These are phyloP conservation scores for Euphorbia lathyris DNA, from an alignment of 345 rosid genomes.

Conservation along the genomic window DNA sequence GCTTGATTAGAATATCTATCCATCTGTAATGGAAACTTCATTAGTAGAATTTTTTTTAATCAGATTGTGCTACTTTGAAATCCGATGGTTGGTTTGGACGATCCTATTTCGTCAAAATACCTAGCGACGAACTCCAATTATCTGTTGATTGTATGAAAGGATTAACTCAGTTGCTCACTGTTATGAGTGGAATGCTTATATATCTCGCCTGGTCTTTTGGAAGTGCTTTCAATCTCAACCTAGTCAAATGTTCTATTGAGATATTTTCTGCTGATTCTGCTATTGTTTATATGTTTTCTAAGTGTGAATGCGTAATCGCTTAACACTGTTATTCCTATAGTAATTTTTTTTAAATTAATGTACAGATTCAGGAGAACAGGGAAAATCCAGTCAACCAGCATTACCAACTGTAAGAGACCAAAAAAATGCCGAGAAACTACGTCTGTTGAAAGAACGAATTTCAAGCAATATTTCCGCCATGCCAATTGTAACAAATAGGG, in stretches of 20 bases:
- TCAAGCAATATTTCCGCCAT: conserved; percentile 40
- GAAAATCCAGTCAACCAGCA: conserved; percentile 20
- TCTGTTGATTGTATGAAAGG: neutral
- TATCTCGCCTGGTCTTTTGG: neutral
- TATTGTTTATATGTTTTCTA: neutral
- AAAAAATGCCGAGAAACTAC: conserved; percentile 36
- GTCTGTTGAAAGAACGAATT: conserved; percentile 44
- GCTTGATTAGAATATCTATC: too few relatives aligned
- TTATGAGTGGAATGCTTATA: neutral
- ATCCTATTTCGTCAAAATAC: too few relatives aligned
- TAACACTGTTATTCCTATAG: neutral
- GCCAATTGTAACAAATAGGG: conserved; percentile 51
- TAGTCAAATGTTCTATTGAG: neutral
- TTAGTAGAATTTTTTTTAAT: too few relatives aligned
- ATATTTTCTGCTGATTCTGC: conserved; percentile 3
- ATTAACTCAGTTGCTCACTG: neutral
- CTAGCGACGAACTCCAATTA: too few relatives aligned
- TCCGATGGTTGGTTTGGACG: too few relatives aligned
- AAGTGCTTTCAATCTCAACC: neutral
- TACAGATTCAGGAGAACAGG: conserved; percentile 21
- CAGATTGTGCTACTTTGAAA: too few relatives aligned
- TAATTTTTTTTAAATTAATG: conserved; percentile 3
- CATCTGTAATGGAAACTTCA: too few relatives aligned
- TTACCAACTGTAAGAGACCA: conserved; percentile 26
- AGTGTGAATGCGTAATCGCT: neutral